A percentile compares a stretch with the other conserved stretches of the same genome.
Evolutionary conservation across 306 rosid genomes (phyloP).

Genomic region (Elaeagnus macrophylla): DNA sequence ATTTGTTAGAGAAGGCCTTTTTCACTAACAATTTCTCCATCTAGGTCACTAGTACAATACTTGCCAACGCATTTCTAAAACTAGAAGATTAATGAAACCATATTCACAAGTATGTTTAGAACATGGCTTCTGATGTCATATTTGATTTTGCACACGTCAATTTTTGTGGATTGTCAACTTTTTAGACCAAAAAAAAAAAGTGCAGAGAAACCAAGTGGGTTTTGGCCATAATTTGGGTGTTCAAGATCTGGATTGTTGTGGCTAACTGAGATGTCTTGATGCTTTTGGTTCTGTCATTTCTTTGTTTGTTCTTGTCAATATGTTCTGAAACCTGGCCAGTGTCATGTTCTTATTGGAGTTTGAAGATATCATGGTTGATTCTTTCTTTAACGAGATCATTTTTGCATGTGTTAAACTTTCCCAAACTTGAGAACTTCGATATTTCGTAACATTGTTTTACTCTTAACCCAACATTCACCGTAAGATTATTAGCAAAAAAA

Average conservation of each 20-base stretch:
- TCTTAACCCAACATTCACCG: no score
- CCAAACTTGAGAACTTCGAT: no score
- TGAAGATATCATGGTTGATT: not conserved
- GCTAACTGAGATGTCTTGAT: not conserved
- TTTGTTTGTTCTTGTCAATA: not conserved
- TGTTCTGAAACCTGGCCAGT: slow-evolving; percentile 6
- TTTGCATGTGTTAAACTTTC: no score
- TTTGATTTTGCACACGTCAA: not conserved
- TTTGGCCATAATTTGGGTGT: no score
- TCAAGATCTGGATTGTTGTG: not conserved
- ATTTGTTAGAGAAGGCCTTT: not conserved
- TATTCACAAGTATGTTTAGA: not conserved
- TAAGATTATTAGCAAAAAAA: no score
- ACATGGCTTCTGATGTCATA: not conserved
- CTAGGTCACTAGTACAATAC: no score
- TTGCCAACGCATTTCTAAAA: no score
- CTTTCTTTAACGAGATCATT: no score
- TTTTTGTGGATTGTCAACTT: slow-evolving; percentile 1
- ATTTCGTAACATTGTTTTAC: no score
- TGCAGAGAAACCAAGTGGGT: not conserved
- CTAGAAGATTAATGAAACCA: not conserved
- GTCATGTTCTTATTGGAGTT: not conserved
- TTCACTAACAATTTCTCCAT: no score
- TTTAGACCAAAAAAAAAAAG: not conserved
- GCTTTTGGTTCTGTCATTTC: not conserved